phyloP scores from a whole-genome alignment of 2,329 filamentous ascomycete species.

The Aureobasidium sp. region DNA sequence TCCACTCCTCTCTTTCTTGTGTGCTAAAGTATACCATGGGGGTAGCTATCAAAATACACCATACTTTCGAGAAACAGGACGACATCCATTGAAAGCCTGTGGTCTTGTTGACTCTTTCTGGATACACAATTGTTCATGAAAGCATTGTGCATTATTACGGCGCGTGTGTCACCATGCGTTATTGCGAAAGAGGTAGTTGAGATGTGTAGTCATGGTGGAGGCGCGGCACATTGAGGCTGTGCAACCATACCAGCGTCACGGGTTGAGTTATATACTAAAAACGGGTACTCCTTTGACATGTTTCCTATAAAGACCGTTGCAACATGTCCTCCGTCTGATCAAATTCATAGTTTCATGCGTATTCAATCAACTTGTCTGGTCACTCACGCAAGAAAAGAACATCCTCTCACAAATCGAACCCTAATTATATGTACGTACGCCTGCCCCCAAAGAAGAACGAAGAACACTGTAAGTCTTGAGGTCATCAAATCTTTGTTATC shows the following conservation, averaged over 20 bases:
- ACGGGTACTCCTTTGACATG: not conserved
- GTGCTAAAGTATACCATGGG: not conserved
- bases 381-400: not conserved
- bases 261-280: not conserved
- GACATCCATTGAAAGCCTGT: no score
- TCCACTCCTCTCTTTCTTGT: no score
- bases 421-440: not conserved
- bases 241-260: not conserved
- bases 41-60: not conserved
- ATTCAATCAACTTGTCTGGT: not conserved
- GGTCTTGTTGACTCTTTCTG: not conserved
- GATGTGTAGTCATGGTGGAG: not conserved
- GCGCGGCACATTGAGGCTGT: slow-evolving; percentile 1
- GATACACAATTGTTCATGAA: not conserved
- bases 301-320: not conserved
- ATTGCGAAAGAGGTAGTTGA: not conserved
- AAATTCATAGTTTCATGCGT: not conserved
- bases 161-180: not conserved
- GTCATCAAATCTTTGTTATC: not conserved
- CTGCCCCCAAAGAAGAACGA: not conserved
- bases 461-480: not conserved
- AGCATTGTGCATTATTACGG: not conserved
- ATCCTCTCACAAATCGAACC: not conserved
- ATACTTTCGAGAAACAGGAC: not conserved
- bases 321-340: not conserved